Evolutionary conservation across 2,329 filamentous ascomycete species (phyloP), one percentile per base, ranked within the genome.

Genomic region (Phialocephala subalpina): DNA sequence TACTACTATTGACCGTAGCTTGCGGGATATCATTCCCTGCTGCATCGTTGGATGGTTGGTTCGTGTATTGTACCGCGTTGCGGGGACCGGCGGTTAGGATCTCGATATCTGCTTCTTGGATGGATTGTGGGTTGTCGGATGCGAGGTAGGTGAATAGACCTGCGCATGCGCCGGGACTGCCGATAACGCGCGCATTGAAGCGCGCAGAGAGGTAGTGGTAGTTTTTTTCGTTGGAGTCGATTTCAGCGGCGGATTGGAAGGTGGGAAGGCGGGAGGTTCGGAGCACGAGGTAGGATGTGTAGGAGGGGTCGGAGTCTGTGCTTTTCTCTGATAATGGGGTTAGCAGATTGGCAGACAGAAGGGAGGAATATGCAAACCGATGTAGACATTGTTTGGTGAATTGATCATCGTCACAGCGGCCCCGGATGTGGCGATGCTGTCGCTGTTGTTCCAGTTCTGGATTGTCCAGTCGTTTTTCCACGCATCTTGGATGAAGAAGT

Each of bases 41-140:
- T 29, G 63, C 65, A 52, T 74, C 64, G 0, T 69, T 52, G 2
- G 68, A 70, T 1, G 75, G 75, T 55, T 77, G 75, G 27, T 77
- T 77, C 0, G 75, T 76, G 57, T 72, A 76, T 58, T 77, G 75
- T 1, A 76, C 71, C 3, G 38, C 38, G 35, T 76, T 67, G 27
- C 69, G 49, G 0, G 74, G 73, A 11, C 69, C 74, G 1, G 58
- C 38, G 7, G 74, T 77, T 3, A 77, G 69, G 55, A 77, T 76
- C 49, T 77, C 75, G 11, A 77, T 76, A 40, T 77, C 75, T 29
- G 74, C 69, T 72, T 77, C 75, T 65, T 76, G 73, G 0, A 76
- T 68, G 1, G 56, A 45, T 2, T 63, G 29, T 1, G 70, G 58
- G 5, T 60, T 49, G 27, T 63, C 53, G 11, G 47, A 29, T 20